phyloP scores from a whole-genome alignment of 75 land plant species.

The Sequoia sempervirens region DNA sequence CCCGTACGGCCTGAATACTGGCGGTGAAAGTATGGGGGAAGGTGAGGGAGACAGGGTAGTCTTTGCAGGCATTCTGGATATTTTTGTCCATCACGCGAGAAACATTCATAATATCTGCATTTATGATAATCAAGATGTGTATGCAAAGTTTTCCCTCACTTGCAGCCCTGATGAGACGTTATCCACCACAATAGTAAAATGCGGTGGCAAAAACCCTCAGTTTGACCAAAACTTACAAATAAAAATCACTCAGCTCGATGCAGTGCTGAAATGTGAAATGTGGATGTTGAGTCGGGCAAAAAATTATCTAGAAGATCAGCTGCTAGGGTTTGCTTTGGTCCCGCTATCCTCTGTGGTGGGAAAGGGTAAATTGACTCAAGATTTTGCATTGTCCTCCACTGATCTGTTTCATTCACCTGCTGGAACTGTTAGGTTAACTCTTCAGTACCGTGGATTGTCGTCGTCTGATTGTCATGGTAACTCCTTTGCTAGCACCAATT shows the following conservation, averaged over 20 bases:
- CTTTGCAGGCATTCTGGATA: slow-evolving; percentile 48
- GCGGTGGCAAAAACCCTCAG: slow-evolving; percentile 70
- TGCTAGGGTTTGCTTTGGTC: slow-evolving; percentile 58
- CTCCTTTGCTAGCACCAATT: slow-evolving; percentile 4
- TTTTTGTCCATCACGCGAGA: slow-evolving; percentile 66
- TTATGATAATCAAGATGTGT: slow-evolving; percentile 76
- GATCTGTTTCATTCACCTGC: slow-evolving; percentile 86
- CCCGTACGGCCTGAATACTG: background rate
- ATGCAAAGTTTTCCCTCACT: slow-evolving; percentile 71
- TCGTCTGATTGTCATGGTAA: slow-evolving; percentile 1
- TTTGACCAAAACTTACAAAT: slow-evolving; percentile 55
- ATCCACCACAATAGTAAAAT: slow-evolving; percentile 40
- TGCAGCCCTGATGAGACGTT: slow-evolving; percentile 46
- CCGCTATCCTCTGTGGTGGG: slow-evolving; percentile 43
- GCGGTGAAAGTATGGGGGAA: slow-evolving; percentile 3
- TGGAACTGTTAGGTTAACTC: slow-evolving; percentile 50
- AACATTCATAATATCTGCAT: slow-evolving; percentile 85
- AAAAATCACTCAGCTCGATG: slow-evolving; percentile 28
- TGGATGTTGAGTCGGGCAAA: slow-evolving; percentile 70
- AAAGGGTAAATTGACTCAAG: slow-evolving; percentile 46
- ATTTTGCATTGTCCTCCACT: slow-evolving; percentile 67
- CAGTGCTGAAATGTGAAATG: slow-evolving; percentile 73
- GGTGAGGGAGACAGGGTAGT: slow-evolving; percentile 13
- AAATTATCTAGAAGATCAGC: slow-evolving; percentile 63
- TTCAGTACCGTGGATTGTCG: slow-evolving; percentile 16